Percentiles rank a stretch among this genome's conserved stretches.
Conservation (phyloP, 441 rosid genomes). For the Eruca vesicaria region DNA sequence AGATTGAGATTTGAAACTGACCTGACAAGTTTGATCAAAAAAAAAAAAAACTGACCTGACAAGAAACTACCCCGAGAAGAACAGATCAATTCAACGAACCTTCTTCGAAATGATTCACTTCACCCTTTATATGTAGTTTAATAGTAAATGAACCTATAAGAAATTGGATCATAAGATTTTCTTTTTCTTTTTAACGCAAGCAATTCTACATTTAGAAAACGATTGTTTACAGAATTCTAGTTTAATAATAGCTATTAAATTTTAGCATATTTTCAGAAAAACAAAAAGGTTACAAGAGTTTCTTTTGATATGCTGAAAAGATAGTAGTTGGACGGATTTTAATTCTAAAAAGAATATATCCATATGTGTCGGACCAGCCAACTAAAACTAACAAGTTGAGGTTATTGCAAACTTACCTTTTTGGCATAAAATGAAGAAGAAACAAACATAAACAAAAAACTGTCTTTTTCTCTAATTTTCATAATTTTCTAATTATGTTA, state of each 20-base stretch:
- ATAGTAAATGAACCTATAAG: neutral
- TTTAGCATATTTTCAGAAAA: neutral
- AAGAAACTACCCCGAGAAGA: constrained; percentile 21
- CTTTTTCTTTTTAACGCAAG: neutral
- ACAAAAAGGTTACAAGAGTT: neutral
- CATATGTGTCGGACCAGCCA: neutral
- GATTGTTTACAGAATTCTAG: neutral
- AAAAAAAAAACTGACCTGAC: constrained; percentile 25
- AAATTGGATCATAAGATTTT: constrained; percentile 2
- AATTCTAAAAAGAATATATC: neutral
- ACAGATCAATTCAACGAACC: constrained; percentile 13
- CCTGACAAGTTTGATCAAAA: no score
- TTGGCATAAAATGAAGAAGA: neutral
- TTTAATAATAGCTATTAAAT: neutral
- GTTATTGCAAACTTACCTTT: neutral
- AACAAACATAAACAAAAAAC: neutral
- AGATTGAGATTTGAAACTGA: neutral
- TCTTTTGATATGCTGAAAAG: neutral
- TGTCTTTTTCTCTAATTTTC: neutral
- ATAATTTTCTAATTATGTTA: neutral
- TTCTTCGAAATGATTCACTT: constrained; percentile 27
- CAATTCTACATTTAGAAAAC: neutral
- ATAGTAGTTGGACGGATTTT: neutral
- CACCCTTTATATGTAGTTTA: constrained; percentile 5
- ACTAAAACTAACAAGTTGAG: neutral